Conservation (phyloP, 768 basidiomycete genomes). For the Coprinellus micaceus region DNA sequence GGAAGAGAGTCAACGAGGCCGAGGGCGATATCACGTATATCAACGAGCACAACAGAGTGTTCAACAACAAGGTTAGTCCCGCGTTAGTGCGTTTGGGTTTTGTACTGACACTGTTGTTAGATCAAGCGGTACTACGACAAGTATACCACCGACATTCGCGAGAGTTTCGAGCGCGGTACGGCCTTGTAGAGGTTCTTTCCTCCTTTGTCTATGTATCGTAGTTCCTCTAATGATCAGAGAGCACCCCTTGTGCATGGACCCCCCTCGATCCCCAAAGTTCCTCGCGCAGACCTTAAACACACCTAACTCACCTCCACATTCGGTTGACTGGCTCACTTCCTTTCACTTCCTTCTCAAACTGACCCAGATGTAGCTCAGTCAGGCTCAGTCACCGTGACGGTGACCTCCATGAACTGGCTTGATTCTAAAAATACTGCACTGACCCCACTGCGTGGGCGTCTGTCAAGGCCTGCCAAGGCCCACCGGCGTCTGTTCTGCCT, state of each 20-base stretch:
- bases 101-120: slow-evolving; percentile 32
- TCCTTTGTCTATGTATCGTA: slow-evolving; percentile 4
- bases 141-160: slow-evolving; percentile 93
- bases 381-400: too few species aligned
- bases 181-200: slow-evolving; percentile 51
- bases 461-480: background rate
- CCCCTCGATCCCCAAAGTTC: too few species aligned
- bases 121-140: slow-evolving; percentile 96
- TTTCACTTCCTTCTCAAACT: too few species aligned
- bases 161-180: slow-evolving; percentile 96
- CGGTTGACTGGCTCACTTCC: too few species aligned
- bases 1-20: slow-evolving; percentile 86
- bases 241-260: too few species aligned
- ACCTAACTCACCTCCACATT: too few species aligned
- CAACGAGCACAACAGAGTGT: slow-evolving; percentile 96
- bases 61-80: slow-evolving; percentile 85
- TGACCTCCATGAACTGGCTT: background rate
- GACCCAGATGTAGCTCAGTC: too few species aligned
- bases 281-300: too few species aligned
- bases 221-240: background rate
- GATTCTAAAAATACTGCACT: background rate
- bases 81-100: background rate
- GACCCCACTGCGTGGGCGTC: background rate
- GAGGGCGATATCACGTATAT: slow-evolving; percentile 98
- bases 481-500: too few species aligned